Evolutionary conservation across 2,329 filamentous ascomycete genomes (phyloP).

Genomic region (Ophiocordyceps camponoti-saundersi): DNA sequence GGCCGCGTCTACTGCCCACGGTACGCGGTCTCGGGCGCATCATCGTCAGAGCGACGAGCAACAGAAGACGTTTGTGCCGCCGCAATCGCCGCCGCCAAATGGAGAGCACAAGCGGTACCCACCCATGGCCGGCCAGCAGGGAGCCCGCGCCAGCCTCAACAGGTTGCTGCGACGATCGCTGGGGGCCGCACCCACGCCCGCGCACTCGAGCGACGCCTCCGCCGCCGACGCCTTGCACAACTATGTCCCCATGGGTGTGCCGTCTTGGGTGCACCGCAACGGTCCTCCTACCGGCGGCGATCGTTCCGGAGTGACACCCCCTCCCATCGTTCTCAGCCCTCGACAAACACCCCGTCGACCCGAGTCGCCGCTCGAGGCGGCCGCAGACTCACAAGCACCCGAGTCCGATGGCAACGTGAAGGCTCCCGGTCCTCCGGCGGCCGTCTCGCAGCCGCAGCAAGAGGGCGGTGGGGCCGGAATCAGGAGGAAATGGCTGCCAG

Average conservation of each 20-base stretch:
- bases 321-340: conserved; percentile 26
- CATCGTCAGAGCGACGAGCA: conserved; percentile 13
- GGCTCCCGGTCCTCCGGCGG: background rate
- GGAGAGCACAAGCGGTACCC: conserved; percentile 28
- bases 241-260: conserved; percentile 17
- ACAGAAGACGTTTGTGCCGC: conserved; percentile 11
- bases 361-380: background rate
- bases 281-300: conserved; percentile 21
- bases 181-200: conserved; percentile 7
- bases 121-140: conserved; percentile 26
- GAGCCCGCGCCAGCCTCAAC: conserved; percentile 28
- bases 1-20: conserved; percentile 2
- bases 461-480: conserved; percentile 6
- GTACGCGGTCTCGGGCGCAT: background rate
- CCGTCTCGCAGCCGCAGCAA: background rate
- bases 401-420: conserved; percentile 3
- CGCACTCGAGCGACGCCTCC: conserved; percentile 3
- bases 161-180: conserved; percentile 33
- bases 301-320: conserved; percentile 32
- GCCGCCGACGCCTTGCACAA: conserved; percentile 6
- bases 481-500: conserved; percentile 19
- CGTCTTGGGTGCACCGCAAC: conserved; percentile 20
- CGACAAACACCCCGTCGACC: background rate
- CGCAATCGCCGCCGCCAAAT: conserved; percentile 4
- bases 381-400: background rate